A percentile compares a stretch with the other conserved stretches of the same genome.
phyloP scores from a whole-genome alignment of 1,284 basidiomycete species.

The Fomitiporia mediterranea region DNA sequence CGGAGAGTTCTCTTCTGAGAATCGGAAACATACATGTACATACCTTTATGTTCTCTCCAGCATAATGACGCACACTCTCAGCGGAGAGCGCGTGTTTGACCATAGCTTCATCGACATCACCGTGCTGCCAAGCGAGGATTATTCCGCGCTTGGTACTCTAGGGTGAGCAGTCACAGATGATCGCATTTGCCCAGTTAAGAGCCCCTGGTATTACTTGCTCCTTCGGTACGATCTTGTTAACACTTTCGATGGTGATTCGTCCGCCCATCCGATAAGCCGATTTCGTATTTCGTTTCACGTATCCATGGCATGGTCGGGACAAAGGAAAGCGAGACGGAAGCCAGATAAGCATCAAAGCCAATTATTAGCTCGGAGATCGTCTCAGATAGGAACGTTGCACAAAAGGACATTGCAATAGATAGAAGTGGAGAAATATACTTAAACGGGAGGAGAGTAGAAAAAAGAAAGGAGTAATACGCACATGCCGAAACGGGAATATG shows the following conservation, averaged over 20 bases:
- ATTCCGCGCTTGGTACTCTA: constrained; percentile 72
- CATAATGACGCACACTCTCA: constrained; percentile 54
- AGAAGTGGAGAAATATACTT: background rate
- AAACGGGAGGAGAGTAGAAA: constrained; percentile 22
- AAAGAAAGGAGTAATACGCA: constrained; percentile 38
- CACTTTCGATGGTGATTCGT: constrained; percentile 36
- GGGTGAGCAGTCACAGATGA: constrained; percentile 62
- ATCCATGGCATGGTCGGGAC: no score
- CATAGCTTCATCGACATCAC: constrained; percentile 52
- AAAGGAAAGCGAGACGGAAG: background rate
- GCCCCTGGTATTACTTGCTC: constrained; percentile 58
- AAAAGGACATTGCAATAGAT: no score
- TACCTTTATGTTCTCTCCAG: constrained; percentile 71
- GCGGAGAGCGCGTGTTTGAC: constrained; percentile 43
- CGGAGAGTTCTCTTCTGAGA: background rate
- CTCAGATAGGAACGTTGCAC: constrained; percentile 7
- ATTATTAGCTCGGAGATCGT: constrained; percentile 10
- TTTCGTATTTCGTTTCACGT: no score
- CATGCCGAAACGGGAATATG: constrained; percentile 71
- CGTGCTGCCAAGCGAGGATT: constrained; percentile 46
- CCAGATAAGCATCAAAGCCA: background rate
- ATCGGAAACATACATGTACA: background rate
- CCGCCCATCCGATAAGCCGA: no score
- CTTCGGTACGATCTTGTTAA: constrained; percentile 62
- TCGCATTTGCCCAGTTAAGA: constrained; percentile 55